Base-by-base conservation (phyloP, 768 basidiomycete species). In the Collybiopsis luxurians region DNA sequence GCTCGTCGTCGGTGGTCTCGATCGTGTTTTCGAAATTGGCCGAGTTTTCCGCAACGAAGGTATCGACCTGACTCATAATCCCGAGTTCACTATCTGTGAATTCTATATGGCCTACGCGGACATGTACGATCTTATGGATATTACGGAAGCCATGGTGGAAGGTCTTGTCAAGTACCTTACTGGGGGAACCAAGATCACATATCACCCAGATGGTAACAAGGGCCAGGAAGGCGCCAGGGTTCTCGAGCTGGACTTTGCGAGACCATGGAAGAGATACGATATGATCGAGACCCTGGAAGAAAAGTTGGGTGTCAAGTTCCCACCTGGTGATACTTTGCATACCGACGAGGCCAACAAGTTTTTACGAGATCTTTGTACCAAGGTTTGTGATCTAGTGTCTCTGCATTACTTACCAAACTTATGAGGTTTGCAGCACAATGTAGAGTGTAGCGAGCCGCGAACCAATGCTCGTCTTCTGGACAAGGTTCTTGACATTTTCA, bases 91-190 rank as follows among this genome's bases (percentile, higher is more conserved):
- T 4, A 96, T 98, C 75, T 98, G 96, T 81, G 96, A 99, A 76
- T 98, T 99, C 75, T 99, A 98, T 69, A 98, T 99, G 96, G 96
- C 97, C 28, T 98, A 98, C 65, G 97, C 97, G 57, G 97, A 98
- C 71, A 95, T 96, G 95, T 89, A 92, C 76, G 97, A 98, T 68
- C 57, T 98, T 57, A 98, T 99, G 96, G 97, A 98, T 40, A 80
- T 98, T 56, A 99, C 97, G 15, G 97, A 99, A 73, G 74, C 76
- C 42, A 79, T 99, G 76, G 69, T 98, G 17, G 91, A 95, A 66
- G 92, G 95, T 7, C 74, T 99, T 73, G 96, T 98, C 67, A 90
- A 87, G 82, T 82, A 79, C 66, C 70, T 98, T 55, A 95, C 85
- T 0, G 84, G 85, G 39, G 94, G 93, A 19, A 93, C 92, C 42